phyloP scores from a whole-genome alignment of 2,329 filamentous ascomycete species.

The Trichoderma endophyticum region DNA sequence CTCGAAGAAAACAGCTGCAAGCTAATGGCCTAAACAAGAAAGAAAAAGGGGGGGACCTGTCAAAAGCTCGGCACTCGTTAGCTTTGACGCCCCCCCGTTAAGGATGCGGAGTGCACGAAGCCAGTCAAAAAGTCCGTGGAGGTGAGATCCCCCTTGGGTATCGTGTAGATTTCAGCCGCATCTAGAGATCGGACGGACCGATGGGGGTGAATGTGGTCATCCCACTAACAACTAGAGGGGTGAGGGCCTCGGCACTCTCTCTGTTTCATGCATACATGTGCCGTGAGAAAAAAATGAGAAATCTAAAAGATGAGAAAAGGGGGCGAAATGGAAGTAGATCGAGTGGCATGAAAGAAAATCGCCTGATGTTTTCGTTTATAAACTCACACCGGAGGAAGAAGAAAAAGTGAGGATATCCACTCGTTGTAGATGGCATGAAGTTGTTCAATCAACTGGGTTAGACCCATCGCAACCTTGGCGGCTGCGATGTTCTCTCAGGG shows the following conservation, averaged over 20 bases:
- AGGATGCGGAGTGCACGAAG: background rate
- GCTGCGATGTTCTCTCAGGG: background rate
- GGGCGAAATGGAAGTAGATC: background rate
- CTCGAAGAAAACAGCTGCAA: background rate
- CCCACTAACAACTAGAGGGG: no score
- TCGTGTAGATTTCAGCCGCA: conserved; percentile 7
- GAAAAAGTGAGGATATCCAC: background rate
- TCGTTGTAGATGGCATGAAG: background rate
- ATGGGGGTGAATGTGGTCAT: background rate
- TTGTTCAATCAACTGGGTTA: background rate
- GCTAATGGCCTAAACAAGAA: background rate
- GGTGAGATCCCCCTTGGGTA: background rate
- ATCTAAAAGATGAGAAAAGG: background rate
- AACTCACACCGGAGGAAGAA: background rate
- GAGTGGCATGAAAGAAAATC: background rate
- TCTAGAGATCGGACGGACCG: background rate
- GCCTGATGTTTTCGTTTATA: background rate
- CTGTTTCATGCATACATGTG: background rate
- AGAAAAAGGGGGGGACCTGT: background rate
- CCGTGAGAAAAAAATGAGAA: background rate
- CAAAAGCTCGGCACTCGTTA: background rate
- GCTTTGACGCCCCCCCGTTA: background rate
- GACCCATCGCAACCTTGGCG: background rate
- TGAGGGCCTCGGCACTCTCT: background rate
- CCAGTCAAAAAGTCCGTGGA: background rate